Conservation (phyloP, 2,329 filamentous ascomycete species). For the Magnaporthiopsis poae region DNA sequence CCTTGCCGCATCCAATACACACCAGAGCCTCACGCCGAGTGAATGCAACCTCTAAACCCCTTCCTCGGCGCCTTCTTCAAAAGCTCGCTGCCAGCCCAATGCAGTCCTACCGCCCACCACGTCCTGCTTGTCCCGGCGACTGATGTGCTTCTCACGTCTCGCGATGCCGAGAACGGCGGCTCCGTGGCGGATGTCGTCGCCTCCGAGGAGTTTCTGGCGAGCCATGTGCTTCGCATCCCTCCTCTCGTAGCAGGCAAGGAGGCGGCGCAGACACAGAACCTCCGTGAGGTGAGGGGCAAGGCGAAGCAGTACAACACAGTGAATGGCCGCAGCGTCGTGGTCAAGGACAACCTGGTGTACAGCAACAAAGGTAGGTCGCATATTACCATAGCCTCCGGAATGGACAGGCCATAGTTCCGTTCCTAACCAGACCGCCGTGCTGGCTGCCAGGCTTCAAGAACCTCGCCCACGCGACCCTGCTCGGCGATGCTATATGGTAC, state of each 20-base stretch:
- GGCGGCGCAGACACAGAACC: slow-evolving; percentile 38
- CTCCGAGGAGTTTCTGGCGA: slow-evolving; percentile 89
- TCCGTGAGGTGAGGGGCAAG: slow-evolving; percentile 83
- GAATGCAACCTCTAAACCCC: slow-evolving; percentile 98
- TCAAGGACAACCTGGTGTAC: slow-evolving; percentile 87
- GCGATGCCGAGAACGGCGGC: slow-evolving; percentile 75
- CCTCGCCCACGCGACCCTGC: slow-evolving; percentile 76
- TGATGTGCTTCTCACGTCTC: slow-evolving; percentile 77
- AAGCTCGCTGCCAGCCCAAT: slow-evolving; percentile 85
- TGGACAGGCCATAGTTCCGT: not conserved
- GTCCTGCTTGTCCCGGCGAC: slow-evolving; percentile 88
- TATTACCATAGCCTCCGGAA: not conserved
- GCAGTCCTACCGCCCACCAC: slow-evolving; percentile 81
- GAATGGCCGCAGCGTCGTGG: slow-evolving; percentile 84
- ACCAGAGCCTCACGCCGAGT: slow-evolving; percentile 17
- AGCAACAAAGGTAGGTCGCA: slow-evolving; percentile 75
- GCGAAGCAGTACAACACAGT: slow-evolving; percentile 87
- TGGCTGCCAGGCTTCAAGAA: slow-evolving; percentile 67
- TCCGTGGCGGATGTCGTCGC: slow-evolving; percentile 70
- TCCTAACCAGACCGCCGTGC: slow-evolving; percentile 1
- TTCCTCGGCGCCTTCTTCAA: slow-evolving; percentile 98
- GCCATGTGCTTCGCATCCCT: slow-evolving; percentile 87
- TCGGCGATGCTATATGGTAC: slow-evolving; percentile 79
- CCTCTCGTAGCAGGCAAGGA: slow-evolving; percentile 26
- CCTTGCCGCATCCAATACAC: not conserved